phyloP scores from a whole-genome alignment of 768 basidiomycete species.

The Boletus tomentosulus region DNA sequence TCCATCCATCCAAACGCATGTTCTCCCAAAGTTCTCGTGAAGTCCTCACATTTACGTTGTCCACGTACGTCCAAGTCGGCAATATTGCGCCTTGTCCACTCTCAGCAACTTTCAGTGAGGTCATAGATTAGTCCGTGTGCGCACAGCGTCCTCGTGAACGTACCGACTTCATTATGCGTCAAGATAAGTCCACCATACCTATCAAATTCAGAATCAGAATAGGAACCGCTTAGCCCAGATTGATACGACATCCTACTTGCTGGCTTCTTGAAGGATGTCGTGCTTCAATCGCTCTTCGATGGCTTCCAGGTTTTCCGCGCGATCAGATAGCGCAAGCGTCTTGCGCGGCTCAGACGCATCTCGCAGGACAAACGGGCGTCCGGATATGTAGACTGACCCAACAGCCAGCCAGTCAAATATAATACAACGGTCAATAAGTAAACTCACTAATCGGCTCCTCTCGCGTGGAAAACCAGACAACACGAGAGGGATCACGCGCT shows the following conservation, averaged over 20 bases:
- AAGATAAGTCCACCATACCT: constrained; percentile 89
- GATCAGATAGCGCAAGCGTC: constrained; percentile 77
- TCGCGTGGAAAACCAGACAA: constrained; percentile 94
- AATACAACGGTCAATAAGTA: not conserved
- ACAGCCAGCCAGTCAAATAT: not conserved
- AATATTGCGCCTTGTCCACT: constrained; percentile 77
- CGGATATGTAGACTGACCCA: constrained; percentile 70
- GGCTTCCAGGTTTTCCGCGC: constrained; percentile 92
- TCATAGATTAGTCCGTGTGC: constrained; percentile 3
- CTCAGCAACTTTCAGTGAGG: constrained; percentile 38
- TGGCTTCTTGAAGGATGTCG: constrained; percentile 85
- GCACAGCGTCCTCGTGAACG: constrained; percentile 15
- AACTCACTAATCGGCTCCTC: constrained; percentile 89
- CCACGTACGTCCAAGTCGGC: constrained; percentile 93
- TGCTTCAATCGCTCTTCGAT: constrained; percentile 86
- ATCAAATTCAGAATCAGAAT: constrained; percentile 9
- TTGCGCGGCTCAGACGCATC: constrained; percentile 81
- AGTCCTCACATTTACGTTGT: constrained; percentile 78
- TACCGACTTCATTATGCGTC: constrained; percentile 90
- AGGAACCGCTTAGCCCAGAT: not conserved
- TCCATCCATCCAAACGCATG: constrained; percentile 82
- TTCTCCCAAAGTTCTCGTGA: constrained; percentile 81
- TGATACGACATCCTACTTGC: constrained; percentile 40
- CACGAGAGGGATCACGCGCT: constrained; percentile 59
- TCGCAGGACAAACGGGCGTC: constrained; percentile 87